These are phyloP conservation scores for Simmondsia chinensis DNA, from an alignment of 148 eudicot genomes.

Conservation along the genomic window DNA sequence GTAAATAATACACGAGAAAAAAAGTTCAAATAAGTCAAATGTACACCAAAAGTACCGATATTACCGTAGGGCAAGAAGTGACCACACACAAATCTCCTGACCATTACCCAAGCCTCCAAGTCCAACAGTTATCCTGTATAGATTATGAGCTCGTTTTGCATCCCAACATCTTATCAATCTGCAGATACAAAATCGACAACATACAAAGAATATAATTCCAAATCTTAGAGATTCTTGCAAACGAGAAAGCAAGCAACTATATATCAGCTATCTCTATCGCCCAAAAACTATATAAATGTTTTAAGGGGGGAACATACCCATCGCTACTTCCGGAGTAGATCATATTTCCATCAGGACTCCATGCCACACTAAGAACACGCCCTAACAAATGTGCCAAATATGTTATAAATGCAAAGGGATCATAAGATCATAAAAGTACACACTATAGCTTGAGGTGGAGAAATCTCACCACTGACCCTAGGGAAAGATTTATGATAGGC, in stretches of 20 bases:
- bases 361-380: conserved; percentile 63
- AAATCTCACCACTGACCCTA: conserved; percentile 91
- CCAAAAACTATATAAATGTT: too few species aligned
- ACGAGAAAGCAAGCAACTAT: too few species aligned
- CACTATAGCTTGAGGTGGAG: conserved; percentile 5
- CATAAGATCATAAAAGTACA: not conserved
- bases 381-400: conserved; percentile 26
- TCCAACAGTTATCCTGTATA: conserved; percentile 83
- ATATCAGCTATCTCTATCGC: too few species aligned
- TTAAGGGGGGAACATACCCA: conserved; percentile 43
- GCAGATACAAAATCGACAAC: conserved; percentile 11
- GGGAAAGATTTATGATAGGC: conserved; percentile 55
- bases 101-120: conserved; percentile 75
- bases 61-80: conserved; percentile 79
- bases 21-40: not conserved
- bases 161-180: conserved; percentile 94
- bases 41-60: not conserved
- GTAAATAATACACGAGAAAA: not conserved
- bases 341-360: conserved; percentile 69
- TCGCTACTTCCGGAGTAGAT: conserved; percentile 91
- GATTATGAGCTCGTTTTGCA: conserved; percentile 38
- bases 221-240: too few species aligned
- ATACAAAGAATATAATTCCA: not conserved
- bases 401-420: not conserved
- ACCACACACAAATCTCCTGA: conserved; percentile 82